Base-by-base conservation (phyloP, 495 filamentous ascomycete genomes). In the Terfezia claveryi region DNA sequence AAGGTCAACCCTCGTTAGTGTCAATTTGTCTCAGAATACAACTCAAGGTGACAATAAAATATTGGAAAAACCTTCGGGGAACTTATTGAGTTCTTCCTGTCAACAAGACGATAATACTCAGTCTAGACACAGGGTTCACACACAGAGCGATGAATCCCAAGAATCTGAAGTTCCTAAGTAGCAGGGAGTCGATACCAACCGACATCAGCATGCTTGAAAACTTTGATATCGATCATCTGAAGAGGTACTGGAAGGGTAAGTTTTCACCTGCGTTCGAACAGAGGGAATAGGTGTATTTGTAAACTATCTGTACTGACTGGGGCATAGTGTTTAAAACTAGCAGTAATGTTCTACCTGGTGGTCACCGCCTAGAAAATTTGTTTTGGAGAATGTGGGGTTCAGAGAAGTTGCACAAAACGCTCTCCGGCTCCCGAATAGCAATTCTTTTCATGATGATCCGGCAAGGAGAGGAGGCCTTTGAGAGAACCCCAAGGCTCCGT, bases 301-400 rank as follows among this genome's bases (percentile, higher is more conserved):
- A 5, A 32, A 7, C 27, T 32, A 32, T 32, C 4, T 32, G 1
- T 32, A 32, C 27, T 32, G 27, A 32, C 27, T 32, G 27, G 27
- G 7, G 7, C 27, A 49, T 60, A 65, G 63, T 62, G 37, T 65
- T 65, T 38, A 63, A 57, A 37, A 57, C 64, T 50, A 65, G 59
- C 50, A 61, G 62, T 37, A 59, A 65, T 54, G 59, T 62, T 36
- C 55, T 65, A 50, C 59, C 59, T 37, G 57, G 64, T 55, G 63
- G 63, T 36, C 57, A 59, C 36, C 62, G 63, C 37, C 59, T 65
- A 17, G 63, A 65, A 52, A 65, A 65, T 53, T 54, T 65, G 9
- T 65, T 65, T 44, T 65, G 63, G 63, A 55, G 63, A 38, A 60
- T 65, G 62, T 65, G 63, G 63, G 57, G 63, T 4, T 62, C 56